Base-by-base conservation (phyloP, 1,284 basidiomycete genomes). In the Puccinia triticina region DNA sequence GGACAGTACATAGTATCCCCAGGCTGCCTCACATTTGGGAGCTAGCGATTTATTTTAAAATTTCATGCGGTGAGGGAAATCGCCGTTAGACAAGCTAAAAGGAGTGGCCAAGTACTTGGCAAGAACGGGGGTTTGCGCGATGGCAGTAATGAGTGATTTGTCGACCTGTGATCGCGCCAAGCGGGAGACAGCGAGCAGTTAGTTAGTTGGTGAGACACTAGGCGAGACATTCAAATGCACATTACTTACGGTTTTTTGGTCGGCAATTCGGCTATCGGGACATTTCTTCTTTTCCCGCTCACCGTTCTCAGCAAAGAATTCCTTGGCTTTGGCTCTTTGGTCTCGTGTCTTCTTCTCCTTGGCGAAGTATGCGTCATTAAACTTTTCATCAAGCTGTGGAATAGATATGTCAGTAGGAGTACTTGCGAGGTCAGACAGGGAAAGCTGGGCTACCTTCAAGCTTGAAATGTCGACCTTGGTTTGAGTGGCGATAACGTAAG, bases 401-500 rank as follows among this genome's bases (percentile, higher is more conserved):
- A 43, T 32, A 29, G 79, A 12, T 59, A 32, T 80, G 64, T 79
- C 66, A 79, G 23, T 69, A 40, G 67, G 48, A 57, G 40, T 21
- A 72, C 55, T 40, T 79, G 66, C 57, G 14, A 8, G 50, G 76
- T 85, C 84, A 59, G 34, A 71, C 4, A 72, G 69, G 46, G 61
- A 83, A 18, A 50, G 78, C 74, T 53, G 77, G 88, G 91, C 84
- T 85, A 94, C 94, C 89, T 91, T 91, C 88, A 94, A 90, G 85
- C 89, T 90, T 71, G 90, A 90, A 84, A 99, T 89, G 86, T 98
- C 94, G 86, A 99, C 89, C 90, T 94, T 96, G 87, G 97, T 98
- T 84, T 95, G 95, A 84, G 97, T 99, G 84, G 96, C 95, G 87
- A 99, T 98, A 84, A 97, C 96, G 89, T 99, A 99, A 83, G 97